Base-by-base conservation (phyloP, 2,329 filamentous ascomycete species). In the Cladosporium sp. region DNA sequence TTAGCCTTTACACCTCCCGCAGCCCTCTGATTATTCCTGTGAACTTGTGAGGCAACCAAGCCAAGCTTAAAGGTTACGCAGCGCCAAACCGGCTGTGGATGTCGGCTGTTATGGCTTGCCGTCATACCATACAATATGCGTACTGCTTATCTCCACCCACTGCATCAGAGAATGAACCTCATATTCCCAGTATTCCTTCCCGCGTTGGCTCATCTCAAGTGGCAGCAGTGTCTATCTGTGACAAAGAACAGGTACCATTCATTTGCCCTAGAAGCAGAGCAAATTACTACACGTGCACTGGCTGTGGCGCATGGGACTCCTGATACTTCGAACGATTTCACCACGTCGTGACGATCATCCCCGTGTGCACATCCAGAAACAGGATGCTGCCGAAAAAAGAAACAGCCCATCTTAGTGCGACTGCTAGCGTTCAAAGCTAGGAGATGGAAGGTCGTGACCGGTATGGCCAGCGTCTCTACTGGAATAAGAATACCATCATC, bases 391-490 rank as follows among this genome's bases (percentile, higher is more conserved):
- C 45, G 22, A 35, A 22, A 48, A 48, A 48, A 48, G 40, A 36
- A 48, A 48, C 36, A 16, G 40, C 36, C 36, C 45, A 35, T 40
- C 45, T 32, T 48, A 22, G 45, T 36, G 45, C 36, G 16, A 33
- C 29, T 38, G 25, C 45, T 48, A 22, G 38, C 38, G 25, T 35
- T 30, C 27, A 30, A 30, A 33, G 36, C 43, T 47, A 47, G 43
- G 43, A 47, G 22, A 46, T 46, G 33, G 9, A 20, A 32, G 7
- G 38, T 27, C 5, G 15, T 16, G 32, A n/a, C 32, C 32, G 15
- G 11, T 16, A 35, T 16, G 32, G n/a, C 13, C 15, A 16, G 36
- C 15, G 19, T 13, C 15, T 5, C 9, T 20, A 20, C 19, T 22
- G 19, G 32, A 33, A 33, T 22, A 38, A 16, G 19, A 38, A 38